Evolutionary conservation across 176 grass and related monocot species (phyloP), one percentile per base, ranked within the genome.

Genomic region (Saccharum spontaneum): DNA sequence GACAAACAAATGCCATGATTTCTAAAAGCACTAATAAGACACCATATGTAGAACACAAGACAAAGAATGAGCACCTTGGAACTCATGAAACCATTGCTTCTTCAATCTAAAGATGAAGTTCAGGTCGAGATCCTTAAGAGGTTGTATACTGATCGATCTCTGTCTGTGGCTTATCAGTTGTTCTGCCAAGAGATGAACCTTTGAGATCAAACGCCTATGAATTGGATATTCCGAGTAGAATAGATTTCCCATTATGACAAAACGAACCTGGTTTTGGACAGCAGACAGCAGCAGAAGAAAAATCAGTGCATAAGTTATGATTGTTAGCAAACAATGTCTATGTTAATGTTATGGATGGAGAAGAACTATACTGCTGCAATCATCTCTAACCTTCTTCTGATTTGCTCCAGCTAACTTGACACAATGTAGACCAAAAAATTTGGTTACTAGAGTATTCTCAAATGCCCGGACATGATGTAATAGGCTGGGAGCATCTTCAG

Each of bases 221-320:
- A 99, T 94, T 15, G 79, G 85, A 91, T 89, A 91, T 34, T 87
- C 88, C 1, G 97, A 91, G 79, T 92, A 97, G 68, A 99, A 99
- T 45, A 99, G 86, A 59, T 99, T 99, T 74, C 94, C 97, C 97
- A 99, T 99, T 76, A 99, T 94, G 69, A 99, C 97, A 91, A 99
- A 99, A 44, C 97, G 97, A 82, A 99, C 97, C 97, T 99, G 36
- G 34, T 80, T 31, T 38, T 71, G 64, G 43, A 69, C 38, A 79
- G 31, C 2, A 69, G 37, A 59, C 38, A 79, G 31, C 2, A 69
- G 37, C 6, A 60, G 59, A 24, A 62, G 22, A 89, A 88, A 18
- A 84, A 61, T 82, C 31, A 94, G 59, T 57, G 31, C 40, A 75
- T 37, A 71, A 37, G 45, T 39, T 38, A 71, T 64, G 13, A 60